phyloP scores from a whole-genome alignment of 306 rosid genomes.

The Rosa rugosa region DNA sequence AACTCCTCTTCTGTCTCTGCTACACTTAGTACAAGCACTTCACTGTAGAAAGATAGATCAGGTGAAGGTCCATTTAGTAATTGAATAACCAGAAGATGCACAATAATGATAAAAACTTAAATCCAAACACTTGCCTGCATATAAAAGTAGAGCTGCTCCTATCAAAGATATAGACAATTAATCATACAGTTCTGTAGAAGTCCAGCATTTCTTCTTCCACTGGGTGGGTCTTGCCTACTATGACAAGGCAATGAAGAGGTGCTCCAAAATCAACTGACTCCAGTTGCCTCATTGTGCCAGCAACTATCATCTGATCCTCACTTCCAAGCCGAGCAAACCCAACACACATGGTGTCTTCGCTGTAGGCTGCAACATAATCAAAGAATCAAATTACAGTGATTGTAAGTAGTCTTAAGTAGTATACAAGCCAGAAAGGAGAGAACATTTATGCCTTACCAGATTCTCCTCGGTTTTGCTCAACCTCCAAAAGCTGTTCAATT shows the following conservation, averaged over 20 bases:
- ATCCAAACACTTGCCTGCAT: slow-evolving; percentile 1
- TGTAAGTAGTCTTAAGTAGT: background rate
- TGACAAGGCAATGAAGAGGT: slow-evolving; percentile 94
- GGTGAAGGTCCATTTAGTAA: background rate
- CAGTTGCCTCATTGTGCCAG: slow-evolving; percentile 76
- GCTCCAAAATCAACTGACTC: slow-evolving; percentile 71
- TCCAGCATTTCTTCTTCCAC: slow-evolving; percentile 90
- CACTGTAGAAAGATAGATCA: background rate
- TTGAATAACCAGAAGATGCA: slow-evolving; percentile 1
- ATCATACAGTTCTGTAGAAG: slow-evolving; percentile 42
- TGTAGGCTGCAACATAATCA: slow-evolving; percentile 54
- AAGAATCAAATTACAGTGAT: background rate
- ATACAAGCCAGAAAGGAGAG: background rate
- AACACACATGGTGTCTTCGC: slow-evolving; percentile 68
- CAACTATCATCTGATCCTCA: slow-evolving; percentile 71
- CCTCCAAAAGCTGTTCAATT: slow-evolving; percentile 88
- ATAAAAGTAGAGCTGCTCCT: background rate
- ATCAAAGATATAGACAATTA: background rate
- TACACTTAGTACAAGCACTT: background rate
- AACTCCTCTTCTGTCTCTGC: background rate
- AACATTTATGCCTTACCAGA: slow-evolving; percentile 40
- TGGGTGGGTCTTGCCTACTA: slow-evolving; percentile 82
- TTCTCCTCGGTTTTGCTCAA: slow-evolving; percentile 58
- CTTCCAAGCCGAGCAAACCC: slow-evolving; percentile 92
- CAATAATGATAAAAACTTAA: background rate